These are phyloP conservation scores for Penicillium arizonense DNA, from an alignment of 495 filamentous ascomycete species.

Conservation along the genomic window DNA sequence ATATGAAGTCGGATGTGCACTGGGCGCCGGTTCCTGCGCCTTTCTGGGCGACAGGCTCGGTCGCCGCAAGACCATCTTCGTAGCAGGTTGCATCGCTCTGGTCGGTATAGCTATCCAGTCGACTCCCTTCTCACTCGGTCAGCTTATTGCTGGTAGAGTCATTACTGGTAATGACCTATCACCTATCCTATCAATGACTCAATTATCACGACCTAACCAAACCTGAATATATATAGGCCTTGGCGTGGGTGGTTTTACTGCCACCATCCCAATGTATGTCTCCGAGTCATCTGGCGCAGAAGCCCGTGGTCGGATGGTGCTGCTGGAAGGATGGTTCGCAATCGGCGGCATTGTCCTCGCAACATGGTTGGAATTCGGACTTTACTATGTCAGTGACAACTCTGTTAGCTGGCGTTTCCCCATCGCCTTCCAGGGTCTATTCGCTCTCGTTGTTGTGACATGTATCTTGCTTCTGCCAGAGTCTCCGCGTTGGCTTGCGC, in stretches of 20 bases:
- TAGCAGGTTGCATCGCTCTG: slow-evolving; percentile 19
- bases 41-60: slow-evolving; percentile 44
- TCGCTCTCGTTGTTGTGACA: slow-evolving; percentile 51
- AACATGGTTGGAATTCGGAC: slow-evolving; percentile 61
- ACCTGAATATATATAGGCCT: slow-evolving; percentile 49
- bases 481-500: slow-evolving; percentile 63
- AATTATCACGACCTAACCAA: background rate
- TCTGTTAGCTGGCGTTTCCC: slow-evolving; percentile 64
- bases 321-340: slow-evolving; percentile 63
- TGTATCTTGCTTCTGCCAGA: slow-evolving; percentile 59
- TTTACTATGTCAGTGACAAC: slow-evolving; percentile 53
- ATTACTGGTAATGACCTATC: slow-evolving; percentile 11
- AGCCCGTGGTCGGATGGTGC: slow-evolving; percentile 62
- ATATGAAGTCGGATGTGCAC: slow-evolving; percentile 45
- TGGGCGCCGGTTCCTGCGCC: slow-evolving; percentile 41
- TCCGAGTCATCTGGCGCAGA: slow-evolving; percentile 64
- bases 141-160: slow-evolving; percentile 25
- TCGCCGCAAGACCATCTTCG: slow-evolving; percentile 35
- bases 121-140: slow-evolving; percentile 18
- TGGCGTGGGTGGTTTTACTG: slow-evolving; percentile 57
- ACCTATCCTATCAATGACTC: background rate
- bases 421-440: slow-evolving; percentile 60
- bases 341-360: slow-evolving; percentile 59
- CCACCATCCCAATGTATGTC: slow-evolving; percentile 56
- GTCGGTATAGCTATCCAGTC: slow-evolving; percentile 19